Conservation (phyloP, 257 asterid species). For the Datura wrightii region DNA sequence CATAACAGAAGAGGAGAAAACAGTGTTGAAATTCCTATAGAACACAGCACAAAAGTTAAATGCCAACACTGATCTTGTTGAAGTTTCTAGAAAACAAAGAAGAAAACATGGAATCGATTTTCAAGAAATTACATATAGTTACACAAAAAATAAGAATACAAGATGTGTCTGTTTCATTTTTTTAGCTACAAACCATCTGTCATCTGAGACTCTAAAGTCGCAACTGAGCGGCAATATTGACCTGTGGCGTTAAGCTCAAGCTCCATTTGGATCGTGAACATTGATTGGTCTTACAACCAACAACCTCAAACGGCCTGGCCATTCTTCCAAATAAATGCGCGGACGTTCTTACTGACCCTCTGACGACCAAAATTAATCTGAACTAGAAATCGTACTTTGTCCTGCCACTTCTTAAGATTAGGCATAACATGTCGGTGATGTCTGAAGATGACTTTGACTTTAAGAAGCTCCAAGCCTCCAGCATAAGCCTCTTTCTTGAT, state of each 20-base stretch:
- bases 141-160: neutral
- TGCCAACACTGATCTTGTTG: neutral
- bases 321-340: neutral
- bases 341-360: neutral
- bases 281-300: neutral
- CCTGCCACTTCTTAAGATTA: constrained; percentile 81
- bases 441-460: constrained; percentile 49
- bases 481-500: constrained; percentile 93
- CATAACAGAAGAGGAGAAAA: neutral
- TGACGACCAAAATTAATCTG: neutral
- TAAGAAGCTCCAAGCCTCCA: constrained; percentile 85
- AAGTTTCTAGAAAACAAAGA: neutral
- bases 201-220: constrained; percentile 5
- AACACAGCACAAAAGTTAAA: neutral
- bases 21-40: neutral
- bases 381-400: constrained; percentile 82
- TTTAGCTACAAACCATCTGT: neutral
- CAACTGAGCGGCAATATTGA: neutral
- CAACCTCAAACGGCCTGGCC: neutral
- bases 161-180: neutral
- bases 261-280: neutral
- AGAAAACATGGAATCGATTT: neutral
- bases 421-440: constrained; percentile 85
- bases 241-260: neutral
- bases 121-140: neutral